phyloP scores from a whole-genome alignment of 2,329 filamentous ascomycete species.

The Mycocentrospora acerina region DNA sequence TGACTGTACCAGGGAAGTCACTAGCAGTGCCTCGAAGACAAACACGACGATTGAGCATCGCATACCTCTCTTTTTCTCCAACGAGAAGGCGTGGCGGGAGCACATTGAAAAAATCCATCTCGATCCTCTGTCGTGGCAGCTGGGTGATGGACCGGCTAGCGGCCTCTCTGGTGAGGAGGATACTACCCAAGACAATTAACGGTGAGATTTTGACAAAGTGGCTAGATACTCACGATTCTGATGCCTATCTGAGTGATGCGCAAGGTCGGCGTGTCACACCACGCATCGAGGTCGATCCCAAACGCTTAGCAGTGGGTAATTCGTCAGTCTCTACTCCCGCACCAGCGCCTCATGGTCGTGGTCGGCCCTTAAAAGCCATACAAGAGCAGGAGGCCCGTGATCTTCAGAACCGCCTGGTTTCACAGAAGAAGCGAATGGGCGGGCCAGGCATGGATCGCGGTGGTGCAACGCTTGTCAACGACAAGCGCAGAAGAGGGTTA shows the following conservation, averaged over 20 bases:
- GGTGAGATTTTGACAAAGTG: slow-evolving; percentile 21
- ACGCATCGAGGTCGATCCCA: slow-evolving; percentile 31
- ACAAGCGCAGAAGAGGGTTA: slow-evolving; percentile 52
- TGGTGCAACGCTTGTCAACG: slow-evolving; percentile 56
- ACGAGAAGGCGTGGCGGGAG: slow-evolving; percentile 47
- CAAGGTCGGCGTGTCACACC: slow-evolving; percentile 53
- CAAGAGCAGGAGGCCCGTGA: slow-evolving; percentile 51
- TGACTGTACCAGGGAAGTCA: slow-evolving; percentile 40
- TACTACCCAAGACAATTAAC: slow-evolving; percentile 2
- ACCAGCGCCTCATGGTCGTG: slow-evolving; percentile 37
- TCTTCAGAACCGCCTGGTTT: slow-evolving; percentile 48
- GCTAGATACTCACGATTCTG: slow-evolving; percentile 44
- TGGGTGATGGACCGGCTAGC: slow-evolving; percentile 61
- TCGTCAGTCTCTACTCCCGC: slow-evolving; percentile 1
- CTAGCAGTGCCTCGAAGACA: slow-evolving; percentile 22
- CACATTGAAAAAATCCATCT: slow-evolving; percentile 58
- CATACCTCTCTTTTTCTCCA: slow-evolving; percentile 38
- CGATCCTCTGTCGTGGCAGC: slow-evolving; percentile 55
- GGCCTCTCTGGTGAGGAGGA: slow-evolving; percentile 57
- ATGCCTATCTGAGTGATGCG: slow-evolving; percentile 52
- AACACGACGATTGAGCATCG: slow-evolving; percentile 23
- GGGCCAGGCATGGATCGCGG: slow-evolving; percentile 54
- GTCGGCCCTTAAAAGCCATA: slow-evolving; percentile 25
- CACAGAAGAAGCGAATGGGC: slow-evolving; percentile 55
- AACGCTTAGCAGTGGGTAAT: slow-evolving; percentile 10